Evolutionary conservation across 768 basidiomycete genomes (phyloP).

Genomic region (Kockovaella imperatae): DNA sequence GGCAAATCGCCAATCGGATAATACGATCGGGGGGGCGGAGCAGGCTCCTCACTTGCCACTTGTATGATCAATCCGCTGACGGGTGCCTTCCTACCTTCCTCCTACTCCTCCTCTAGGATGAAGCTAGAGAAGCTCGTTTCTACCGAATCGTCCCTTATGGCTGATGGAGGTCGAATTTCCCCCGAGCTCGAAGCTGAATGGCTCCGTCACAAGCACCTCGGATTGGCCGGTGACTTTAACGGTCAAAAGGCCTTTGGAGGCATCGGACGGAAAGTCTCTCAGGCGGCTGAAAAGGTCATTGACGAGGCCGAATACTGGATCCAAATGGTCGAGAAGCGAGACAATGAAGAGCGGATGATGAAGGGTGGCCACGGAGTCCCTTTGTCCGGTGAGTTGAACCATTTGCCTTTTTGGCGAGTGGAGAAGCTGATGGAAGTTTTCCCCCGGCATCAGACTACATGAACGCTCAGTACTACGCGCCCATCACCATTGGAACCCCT

Average conservation of each 20-base stretch:
- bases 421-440: neutral
- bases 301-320: constrained; percentile 51
- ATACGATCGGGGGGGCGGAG: too few species aligned
- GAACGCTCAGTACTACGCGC: constrained; percentile 95
- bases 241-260: constrained; percentile 60
- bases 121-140: constrained; percentile 76
- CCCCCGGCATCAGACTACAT: constrained; percentile 64
- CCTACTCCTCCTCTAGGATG: constrained; percentile 53
- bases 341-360: constrained; percentile 34
- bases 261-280: constrained; percentile 56
- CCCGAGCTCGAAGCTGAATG: constrained; percentile 59
- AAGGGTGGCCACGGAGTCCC: constrained; percentile 80
- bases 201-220: constrained; percentile 90
- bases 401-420: neutral
- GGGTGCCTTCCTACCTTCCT: neutral
- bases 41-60: neutral
- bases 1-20: neutral
- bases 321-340: constrained; percentile 29
- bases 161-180: constrained; percentile 50
- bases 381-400: constrained; percentile 62
- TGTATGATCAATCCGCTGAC: neutral
- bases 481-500: constrained; percentile 74
- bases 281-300: constrained; percentile 58
- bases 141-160: constrained; percentile 45
- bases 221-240: constrained; percentile 32